Evolutionary conservation across 176 grass and related monocot genomes (phyloP).

Genomic region (Avena sativa): DNA sequence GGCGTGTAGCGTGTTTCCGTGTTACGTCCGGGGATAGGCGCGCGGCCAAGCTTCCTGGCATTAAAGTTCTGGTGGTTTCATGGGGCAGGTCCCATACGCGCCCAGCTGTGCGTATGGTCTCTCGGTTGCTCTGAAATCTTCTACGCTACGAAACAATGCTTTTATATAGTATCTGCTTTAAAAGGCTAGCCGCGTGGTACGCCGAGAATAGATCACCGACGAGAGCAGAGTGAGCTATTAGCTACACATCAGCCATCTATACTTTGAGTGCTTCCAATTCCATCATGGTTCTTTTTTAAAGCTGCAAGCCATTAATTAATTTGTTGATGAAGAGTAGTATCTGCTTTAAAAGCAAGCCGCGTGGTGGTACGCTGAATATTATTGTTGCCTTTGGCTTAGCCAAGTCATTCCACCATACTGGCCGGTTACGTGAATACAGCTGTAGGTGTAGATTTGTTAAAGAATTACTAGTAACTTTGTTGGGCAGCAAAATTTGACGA

Average conservation of each 20-base stretch:
- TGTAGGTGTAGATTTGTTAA: no score
- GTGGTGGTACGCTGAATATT: no score
- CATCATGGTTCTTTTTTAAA: neutral
- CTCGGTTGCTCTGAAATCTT: neutral
- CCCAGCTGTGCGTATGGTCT: neutral
- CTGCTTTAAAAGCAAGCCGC: no score
- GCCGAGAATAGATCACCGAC: constrained; percentile 22
- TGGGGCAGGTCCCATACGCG: neutral
- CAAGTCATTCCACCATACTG: constrained; percentile 6
- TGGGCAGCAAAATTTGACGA: no score
- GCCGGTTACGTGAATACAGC: no score
- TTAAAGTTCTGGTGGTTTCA: neutral
- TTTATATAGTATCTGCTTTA: neutral
- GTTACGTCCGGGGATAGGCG: neutral
- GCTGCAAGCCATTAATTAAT: no score
- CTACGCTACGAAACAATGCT: no score
- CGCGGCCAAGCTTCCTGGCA: neutral
- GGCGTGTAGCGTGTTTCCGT: neutral
- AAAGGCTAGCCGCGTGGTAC: neutral
- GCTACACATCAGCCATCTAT: neutral
- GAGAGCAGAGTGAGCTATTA: neutral
- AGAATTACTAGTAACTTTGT: no score
- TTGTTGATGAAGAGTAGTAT: no score
- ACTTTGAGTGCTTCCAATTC: constrained; percentile 17
- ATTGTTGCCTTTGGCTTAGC: neutral